Base-by-base conservation (phyloP, 73 alveolate genomes). In the Durusdinium trenchii region DNA sequence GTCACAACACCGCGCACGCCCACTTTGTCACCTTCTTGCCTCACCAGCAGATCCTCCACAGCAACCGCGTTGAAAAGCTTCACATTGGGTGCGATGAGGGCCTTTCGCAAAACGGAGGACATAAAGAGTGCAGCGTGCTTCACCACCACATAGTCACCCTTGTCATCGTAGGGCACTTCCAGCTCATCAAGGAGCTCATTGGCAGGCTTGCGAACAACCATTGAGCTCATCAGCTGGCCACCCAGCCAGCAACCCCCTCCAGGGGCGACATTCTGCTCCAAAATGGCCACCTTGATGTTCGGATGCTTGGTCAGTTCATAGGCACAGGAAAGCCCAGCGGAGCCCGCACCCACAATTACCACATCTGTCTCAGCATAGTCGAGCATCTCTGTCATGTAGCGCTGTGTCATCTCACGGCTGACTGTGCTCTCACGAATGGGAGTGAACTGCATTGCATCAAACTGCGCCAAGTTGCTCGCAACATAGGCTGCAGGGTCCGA, bases 181-280 rank as follows among this genome's bases (percentile, higher is more conserved):
- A 94, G 87, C 48, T 94, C 99, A 38, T 76, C 99, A 84, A 94
- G 86, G 94, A 94, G 67, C 48, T 78, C 94, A 62, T 94, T 35
- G 32, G 94, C 99, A 32, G 99, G 99, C 99, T 94, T 94, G 86
- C 99, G 99, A 51, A 94, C 99, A 40, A 94, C 99, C 99, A 94
- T 94, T 52, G 99, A 79, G 86, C 94, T 78, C 94, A 94, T 75
- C 86, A 94, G 62, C 73, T 94, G 99, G 48, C 99, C 99, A 32
- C 99, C 99, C 43, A 94, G 94, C 99, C 99, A 94, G 94, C 99
- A 94, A 38, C 99, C 99, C 42, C 99, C 99, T 2, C 99, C 99
- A 7, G 99, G 99, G 54, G 94, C 84, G 43, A 94, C 99, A 35
- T 78, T 94, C 86, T 94, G 99, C 99, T 94, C 99, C 84, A 94